A percentile compares a stretch with the other conserved stretches of the same genome.
Conservation (phyloP, 176 grass and related monocot genomes). For the Phoenix dactylifera region DNA sequence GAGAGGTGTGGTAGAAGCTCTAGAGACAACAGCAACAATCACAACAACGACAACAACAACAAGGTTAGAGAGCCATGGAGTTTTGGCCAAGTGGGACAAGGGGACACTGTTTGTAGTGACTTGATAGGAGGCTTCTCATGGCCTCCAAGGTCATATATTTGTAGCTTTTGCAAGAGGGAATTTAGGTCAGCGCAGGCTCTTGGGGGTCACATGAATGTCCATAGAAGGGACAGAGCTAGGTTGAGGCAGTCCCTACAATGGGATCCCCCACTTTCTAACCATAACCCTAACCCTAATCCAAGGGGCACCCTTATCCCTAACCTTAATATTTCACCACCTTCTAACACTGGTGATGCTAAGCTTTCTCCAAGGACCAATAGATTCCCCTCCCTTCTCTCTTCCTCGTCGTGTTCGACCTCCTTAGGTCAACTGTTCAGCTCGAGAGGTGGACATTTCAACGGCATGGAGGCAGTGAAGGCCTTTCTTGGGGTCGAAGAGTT, state of each 20-base stretch:
- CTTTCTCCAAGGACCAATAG: background rate
- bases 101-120: constrained; percentile 4
- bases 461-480: background rate
- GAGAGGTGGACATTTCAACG: too few species aligned
- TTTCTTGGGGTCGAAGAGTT: background rate
- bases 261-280: constrained; percentile 12
- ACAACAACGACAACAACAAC: background rate
- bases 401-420: background rate
- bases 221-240: constrained; percentile 35
- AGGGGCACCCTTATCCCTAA: constrained; percentile 17
- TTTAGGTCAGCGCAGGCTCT: constrained; percentile 44
- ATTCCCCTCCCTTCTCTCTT: background rate
- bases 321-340: constrained; percentile 32
- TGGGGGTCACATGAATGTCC: constrained; percentile 44
- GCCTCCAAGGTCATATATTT: constrained; percentile 32
- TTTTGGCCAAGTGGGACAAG: constrained; percentile 19
- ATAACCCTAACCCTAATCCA: constrained; percentile 10
- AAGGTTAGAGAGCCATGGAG: constrained; percentile 12
- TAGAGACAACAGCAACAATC: constrained; percentile 10
- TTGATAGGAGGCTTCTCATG: constrained; percentile 24
- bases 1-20: constrained; percentile 16
- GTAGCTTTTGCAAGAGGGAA: constrained; percentile 47
- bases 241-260: constrained; percentile 26
- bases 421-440: background rate
- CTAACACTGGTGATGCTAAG: background rate